phyloP scores from a whole-genome alignment of 805 yeast species.

The Saccharomycodes ludwigii region DNA sequence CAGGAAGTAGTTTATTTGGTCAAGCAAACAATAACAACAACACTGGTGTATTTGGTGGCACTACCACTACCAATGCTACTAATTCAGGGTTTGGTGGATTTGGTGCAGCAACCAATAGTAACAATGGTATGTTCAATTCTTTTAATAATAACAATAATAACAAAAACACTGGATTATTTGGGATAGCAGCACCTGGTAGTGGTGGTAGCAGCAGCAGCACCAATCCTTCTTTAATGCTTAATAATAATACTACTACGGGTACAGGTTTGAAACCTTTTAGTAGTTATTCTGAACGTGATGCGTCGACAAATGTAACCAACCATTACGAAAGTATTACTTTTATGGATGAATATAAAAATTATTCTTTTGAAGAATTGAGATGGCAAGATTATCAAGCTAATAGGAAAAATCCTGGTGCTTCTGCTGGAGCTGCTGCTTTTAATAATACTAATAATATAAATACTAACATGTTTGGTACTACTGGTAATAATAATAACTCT shows the following conservation, averaged over 20 bases:
- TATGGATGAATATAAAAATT: constrained; percentile 84
- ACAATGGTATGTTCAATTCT: constrained; percentile 7
- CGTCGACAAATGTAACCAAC: constrained; percentile 38
- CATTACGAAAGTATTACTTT: constrained; percentile 63
- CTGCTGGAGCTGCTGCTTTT: constrained; percentile 4
- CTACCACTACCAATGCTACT: constrained; percentile 6
- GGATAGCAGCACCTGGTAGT: constrained; percentile 11
- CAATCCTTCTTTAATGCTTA: constrained; percentile 12
- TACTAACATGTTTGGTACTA: neutral
- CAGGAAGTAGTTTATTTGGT: too few relatives aligned
- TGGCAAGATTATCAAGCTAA: constrained; percentile 75
- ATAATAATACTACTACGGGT: constrained; percentile 34
- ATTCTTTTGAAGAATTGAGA: constrained; percentile 80
- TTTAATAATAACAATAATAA: constrained; percentile 19
- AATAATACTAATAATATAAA: constrained; percentile 1
- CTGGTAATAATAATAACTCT: constrained; percentile 1
- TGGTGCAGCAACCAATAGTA: constrained; percentile 12
- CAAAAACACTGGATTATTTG: constrained; percentile 11
- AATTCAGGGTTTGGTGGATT: constrained; percentile 11
- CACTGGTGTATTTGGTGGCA: neutral
- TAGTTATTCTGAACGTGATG: constrained; percentile 62
- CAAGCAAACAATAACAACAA: neutral
- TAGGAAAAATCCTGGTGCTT: constrained; percentile 16
- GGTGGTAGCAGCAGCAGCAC: constrained; percentile 14
- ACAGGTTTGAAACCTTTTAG: constrained; percentile 62